Conservation (phyloP, 2,329 filamentous ascomycete species). For the Calycina herbarum region DNA sequence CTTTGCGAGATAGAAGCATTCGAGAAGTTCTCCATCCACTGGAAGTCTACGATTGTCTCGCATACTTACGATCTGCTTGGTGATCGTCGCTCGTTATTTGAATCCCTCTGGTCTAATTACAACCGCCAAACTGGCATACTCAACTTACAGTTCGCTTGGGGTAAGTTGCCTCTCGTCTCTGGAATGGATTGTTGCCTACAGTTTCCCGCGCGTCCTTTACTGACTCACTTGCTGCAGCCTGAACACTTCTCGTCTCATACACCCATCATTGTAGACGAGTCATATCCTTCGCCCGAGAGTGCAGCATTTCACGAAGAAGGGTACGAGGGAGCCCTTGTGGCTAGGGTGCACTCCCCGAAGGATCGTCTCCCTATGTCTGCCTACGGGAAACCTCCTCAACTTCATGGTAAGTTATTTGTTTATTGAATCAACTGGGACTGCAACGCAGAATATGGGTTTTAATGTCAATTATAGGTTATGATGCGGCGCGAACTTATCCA, state of each 20-base stretch:
- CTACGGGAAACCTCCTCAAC: conserved; percentile 76
- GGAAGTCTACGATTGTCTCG: background rate
- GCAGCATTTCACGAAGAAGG: conserved; percentile 39
- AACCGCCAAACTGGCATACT: conserved; percentile 40
- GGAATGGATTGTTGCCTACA: conserved; percentile 10
- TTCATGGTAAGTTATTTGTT: conserved; percentile 69
- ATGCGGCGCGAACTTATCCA: conserved; percentile 33
- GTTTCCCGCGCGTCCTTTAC: conserved; percentile 13
- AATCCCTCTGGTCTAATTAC: conserved; percentile 9
- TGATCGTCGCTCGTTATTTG: conserved; percentile 10
- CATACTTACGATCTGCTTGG: background rate
- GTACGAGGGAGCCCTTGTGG: conserved; percentile 39
- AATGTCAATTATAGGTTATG: conserved; percentile 31
- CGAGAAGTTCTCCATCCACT: background rate
- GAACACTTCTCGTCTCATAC: conserved; percentile 32
- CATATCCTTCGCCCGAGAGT: conserved; percentile 39
- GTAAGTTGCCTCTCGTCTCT: conserved; percentile 28
- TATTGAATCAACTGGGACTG: background rate
- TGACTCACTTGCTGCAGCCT: conserved; percentile 32
- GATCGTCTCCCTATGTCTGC: conserved; percentile 70
- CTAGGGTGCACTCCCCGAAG: conserved; percentile 36
- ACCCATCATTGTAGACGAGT: conserved; percentile 39
- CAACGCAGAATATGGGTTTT: background rate
- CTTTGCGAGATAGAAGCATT: background rate
- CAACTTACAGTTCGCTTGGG: conserved; percentile 37